Evolutionary conservation across 164 flowering plant genomes (phyloP).

Genomic region (Warburgia ugandensis): DNA sequence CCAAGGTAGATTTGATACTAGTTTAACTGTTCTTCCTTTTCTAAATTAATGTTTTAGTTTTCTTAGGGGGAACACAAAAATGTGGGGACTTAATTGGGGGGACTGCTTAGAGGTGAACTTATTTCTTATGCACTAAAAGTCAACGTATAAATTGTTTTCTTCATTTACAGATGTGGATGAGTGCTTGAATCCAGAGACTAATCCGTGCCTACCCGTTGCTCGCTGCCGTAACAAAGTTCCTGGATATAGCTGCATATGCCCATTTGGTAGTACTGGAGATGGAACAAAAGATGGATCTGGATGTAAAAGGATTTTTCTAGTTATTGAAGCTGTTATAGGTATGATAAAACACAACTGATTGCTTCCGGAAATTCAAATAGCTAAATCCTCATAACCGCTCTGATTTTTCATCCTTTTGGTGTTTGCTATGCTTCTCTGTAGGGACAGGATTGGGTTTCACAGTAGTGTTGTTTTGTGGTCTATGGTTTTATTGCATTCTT

Average conservation of each 20-base stretch:
- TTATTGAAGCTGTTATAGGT: constrained; percentile 26
- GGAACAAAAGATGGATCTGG: constrained; percentile 24
- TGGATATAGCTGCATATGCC: constrained; percentile 21
- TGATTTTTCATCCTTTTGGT: too few relatives aligned
- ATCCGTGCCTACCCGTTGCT: constrained; percentile 15
- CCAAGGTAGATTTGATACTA: constrained; percentile 18
- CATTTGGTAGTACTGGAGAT: constrained; percentile 27
- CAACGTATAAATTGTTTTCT: not conserved
- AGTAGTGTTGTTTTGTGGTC: constrained; percentile 13
- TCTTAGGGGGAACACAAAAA: too few relatives aligned
- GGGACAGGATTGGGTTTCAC: constrained; percentile 18
- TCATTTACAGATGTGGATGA: constrained; percentile 17
- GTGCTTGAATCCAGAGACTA: constrained; percentile 6
- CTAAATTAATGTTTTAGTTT: too few relatives aligned
- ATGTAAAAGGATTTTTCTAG: constrained; percentile 14
- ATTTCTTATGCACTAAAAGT: too few relatives aligned
- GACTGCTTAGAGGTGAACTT: too few relatives aligned
- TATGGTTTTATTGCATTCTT: constrained; percentile 20
- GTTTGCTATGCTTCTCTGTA: not conserved
- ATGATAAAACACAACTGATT: not conserved
- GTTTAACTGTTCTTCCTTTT: not conserved
- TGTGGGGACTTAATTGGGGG: too few relatives aligned
- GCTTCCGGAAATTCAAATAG: too few relatives aligned
- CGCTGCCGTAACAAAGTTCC: constrained; percentile 16
- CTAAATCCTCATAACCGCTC: not conserved